Conservation (phyloP, 768 basidiomycete genomes). For the Hemileccinum rubropunctum region DNA sequence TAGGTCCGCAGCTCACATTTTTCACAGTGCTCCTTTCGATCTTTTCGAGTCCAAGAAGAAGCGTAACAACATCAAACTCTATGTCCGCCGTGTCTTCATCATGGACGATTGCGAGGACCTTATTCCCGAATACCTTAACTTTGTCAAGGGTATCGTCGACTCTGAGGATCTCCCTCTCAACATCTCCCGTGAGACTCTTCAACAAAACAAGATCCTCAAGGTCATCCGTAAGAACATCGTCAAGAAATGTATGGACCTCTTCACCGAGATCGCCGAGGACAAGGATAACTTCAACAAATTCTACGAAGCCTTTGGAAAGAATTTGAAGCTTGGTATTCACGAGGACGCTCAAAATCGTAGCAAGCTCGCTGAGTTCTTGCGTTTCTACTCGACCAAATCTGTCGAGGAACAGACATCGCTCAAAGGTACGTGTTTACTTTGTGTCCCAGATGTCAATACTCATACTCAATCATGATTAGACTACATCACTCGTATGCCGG, state of each 20-base stretch:
- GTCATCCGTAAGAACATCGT: slow-evolving; percentile 99
- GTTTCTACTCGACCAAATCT: slow-evolving; percentile 97
- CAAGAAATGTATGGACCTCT: slow-evolving; percentile 94
- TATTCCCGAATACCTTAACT: slow-evolving; percentile 99
- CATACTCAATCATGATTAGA: slow-evolving; percentile 43
- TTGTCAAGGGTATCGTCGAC: slow-evolving; percentile 99
- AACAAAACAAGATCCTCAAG: slow-evolving; percentile 99
- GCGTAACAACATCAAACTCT: slow-evolving; percentile 99
- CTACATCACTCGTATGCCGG: slow-evolving; percentile 99
- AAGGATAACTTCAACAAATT: slow-evolving; percentile 98
- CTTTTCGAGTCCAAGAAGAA: slow-evolving; percentile 99
- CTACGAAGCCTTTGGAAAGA: slow-evolving; percentile 98
- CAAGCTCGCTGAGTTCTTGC: slow-evolving; percentile 99
- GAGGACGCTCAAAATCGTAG: slow-evolving; percentile 98
- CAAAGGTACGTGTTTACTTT: slow-evolving; percentile 59
- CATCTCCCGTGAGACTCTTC: slow-evolving; percentile 99
- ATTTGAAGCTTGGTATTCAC: slow-evolving; percentile 99
- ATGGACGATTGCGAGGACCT: slow-evolving; percentile 99
- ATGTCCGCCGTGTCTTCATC: slow-evolving; percentile 99
- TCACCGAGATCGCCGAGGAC: slow-evolving; percentile 97
- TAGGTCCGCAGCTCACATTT: background rate
- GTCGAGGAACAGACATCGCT: slow-evolving; percentile 88
- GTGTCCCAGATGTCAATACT: background rate
- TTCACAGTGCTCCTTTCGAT: slow-evolving; percentile 88
- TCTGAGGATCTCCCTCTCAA: slow-evolving; percentile 99